Evolutionary conservation across 257 asterid genomes (phyloP).

Genomic region (Scutellaria galericulata): DNA sequence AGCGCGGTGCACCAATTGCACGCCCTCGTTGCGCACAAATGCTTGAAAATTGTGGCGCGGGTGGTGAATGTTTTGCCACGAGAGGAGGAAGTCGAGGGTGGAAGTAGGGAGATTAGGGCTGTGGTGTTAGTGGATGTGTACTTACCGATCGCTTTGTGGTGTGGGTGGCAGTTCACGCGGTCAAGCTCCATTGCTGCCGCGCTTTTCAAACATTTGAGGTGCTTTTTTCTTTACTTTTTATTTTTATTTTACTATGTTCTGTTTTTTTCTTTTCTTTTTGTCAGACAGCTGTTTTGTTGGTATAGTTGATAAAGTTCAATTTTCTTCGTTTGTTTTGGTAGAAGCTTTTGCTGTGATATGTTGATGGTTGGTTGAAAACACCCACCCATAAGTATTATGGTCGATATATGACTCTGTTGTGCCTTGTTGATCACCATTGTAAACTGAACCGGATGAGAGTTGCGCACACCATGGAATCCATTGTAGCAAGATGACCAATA

Average conservation of each 20-base stretch:
- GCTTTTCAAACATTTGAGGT: constrained; percentile 83
- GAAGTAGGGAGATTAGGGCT: constrained; percentile 53
- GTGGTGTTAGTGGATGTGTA: constrained; percentile 80
- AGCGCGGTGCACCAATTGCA: constrained; percentile 77
- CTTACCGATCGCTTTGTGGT: constrained; percentile 75
- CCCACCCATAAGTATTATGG: not conserved
- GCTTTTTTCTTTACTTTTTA: not conserved
- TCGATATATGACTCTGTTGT: not conserved
- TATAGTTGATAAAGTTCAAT: not conserved
- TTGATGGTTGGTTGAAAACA: not conserved
- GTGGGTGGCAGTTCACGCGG: constrained; percentile 93
- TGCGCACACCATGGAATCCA: not conserved
- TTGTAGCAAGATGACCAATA: not conserved
- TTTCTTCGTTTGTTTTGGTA: constrained; percentile 16
- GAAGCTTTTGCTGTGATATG: constrained; percentile 13
- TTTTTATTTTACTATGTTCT: not conserved
- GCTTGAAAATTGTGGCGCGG: constrained; percentile 63
- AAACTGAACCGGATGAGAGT: not conserved
- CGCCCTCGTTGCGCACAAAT: constrained; percentile 58
- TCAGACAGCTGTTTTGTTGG: constrained; percentile 29
- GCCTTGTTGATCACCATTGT: not conserved
- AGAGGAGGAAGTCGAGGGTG: constrained; percentile 36
- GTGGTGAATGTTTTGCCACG: constrained; percentile 43
- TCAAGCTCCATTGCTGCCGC: constrained; percentile 65
- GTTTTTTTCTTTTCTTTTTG: not conserved